Evolutionary conservation across 2,329 filamentous ascomycete genomes (phyloP), one percentile per base, ranked within the genome.

Genomic region (Hymenoscyphus repandus): DNA sequence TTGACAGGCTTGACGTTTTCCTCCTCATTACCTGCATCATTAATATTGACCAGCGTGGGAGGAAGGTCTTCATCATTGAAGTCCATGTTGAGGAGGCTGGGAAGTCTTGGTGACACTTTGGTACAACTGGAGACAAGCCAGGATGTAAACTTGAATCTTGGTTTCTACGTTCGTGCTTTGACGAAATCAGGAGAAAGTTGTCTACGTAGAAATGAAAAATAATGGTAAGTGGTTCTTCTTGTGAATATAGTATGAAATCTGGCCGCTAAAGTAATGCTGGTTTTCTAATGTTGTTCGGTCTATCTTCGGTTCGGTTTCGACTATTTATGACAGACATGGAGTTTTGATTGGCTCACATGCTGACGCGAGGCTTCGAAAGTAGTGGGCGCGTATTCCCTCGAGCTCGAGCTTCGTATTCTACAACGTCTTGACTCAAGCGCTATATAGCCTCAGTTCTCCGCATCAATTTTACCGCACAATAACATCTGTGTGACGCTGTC

Each of bases 61-160:
- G 85, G 84, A 49, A 75, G 70, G 64, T 88, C 85, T 52, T 85
- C 68, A 13, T 76, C 85, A 55, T 86, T 82, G 47, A 76, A 71
- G 59, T 85, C 75, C 79, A 87, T 85, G 33, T 52, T 69, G 41
- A 27, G 22, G 22, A 27, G 22, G 7, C 22, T 27, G 4, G 22
- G 22, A 27, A 27, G 22, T 27, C 7, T 27, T 27, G 7, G 22
- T 27, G 22, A 27, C 7, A 4, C 22, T 27, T 27, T 27, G 22
- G 22, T 27, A 27, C 7, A 27, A 27, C 22, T 27, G 22, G 22
- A 27, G 22, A 27, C 22, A 27, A 27, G 22, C 22, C 22, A 27
- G 7, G 22, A 7, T 27, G 22, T 27, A 27, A 4, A 7, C 7
- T 27, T 27, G 22, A 7, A 27, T 4, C 22, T 27, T 27, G 22